phyloP scores from a whole-genome alignment of 768 basidiomycete species.

The Mycena kentingensis region DNA sequence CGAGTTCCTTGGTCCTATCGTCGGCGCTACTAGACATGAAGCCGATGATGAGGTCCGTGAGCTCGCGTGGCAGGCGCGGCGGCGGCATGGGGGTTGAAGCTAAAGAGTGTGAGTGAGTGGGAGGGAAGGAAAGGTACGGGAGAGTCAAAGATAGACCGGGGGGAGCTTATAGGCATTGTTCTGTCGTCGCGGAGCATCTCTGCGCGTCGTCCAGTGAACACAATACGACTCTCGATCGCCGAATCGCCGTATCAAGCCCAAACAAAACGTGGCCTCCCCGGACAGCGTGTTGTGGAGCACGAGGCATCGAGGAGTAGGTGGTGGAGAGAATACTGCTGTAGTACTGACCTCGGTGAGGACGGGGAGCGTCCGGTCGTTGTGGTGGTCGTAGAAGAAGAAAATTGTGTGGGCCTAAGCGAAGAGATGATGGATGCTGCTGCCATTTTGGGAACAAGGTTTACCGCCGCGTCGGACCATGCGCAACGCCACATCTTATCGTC shows the following conservation, averaged over 20 bases:
- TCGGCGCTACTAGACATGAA: slow-evolving; percentile 2
- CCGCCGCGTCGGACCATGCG: background rate
- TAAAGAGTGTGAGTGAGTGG: background rate
- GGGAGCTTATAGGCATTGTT: slow-evolving; percentile 12
- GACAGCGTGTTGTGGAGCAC: background rate
- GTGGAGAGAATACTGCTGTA: too few relatives aligned
- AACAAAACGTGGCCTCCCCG: background rate
- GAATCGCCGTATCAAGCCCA: slow-evolving; percentile 6
- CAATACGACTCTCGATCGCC: slow-evolving; percentile 13
- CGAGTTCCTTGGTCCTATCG: slow-evolving; percentile 4
- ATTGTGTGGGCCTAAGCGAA: background rate
- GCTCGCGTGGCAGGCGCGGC: slow-evolving; percentile 9
- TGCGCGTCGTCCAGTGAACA: background rate
- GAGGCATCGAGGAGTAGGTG: background rate
- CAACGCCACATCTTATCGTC: too few relatives aligned
- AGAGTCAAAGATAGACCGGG: background rate
- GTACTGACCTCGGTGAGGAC: too few relatives aligned
- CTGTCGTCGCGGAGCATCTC: background rate
- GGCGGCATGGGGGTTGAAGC: background rate
- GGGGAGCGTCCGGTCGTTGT: too few relatives aligned
- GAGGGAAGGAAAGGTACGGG: background rate
- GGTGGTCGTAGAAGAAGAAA: background rate
- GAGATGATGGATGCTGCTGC: background rate
- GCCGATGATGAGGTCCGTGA: slow-evolving; percentile 20
- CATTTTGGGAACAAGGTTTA: background rate